A percentile compares a stretch with the other conserved stretches of the same genome.
Conservation (phyloP, 352 stramenopile species). For the Elongisporangium prolatum region DNA sequence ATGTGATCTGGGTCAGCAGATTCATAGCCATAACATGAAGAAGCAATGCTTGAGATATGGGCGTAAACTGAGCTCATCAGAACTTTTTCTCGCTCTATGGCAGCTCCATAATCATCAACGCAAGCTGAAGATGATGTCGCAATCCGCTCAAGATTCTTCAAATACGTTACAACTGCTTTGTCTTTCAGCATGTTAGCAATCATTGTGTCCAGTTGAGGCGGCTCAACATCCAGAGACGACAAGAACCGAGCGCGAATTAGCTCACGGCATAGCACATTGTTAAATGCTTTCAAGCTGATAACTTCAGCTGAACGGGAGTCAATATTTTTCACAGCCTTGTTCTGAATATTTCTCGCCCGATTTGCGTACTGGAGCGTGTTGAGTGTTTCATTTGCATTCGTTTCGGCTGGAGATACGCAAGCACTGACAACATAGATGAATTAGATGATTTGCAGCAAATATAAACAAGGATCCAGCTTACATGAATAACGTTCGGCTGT, state of each 20-base stretch:
- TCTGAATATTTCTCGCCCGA: constrained; percentile 85
- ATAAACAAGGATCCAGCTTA: constrained; percentile 19
- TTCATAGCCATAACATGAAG: neutral
- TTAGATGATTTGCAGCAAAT: neutral
- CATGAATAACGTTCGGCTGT: constrained; percentile 87
- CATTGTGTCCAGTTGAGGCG: constrained; percentile 18
- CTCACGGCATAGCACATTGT: constrained; percentile 60
- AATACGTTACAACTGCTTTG: constrained; percentile 39
- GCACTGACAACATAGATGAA: constrained; percentile 33
- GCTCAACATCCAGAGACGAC: constrained; percentile 13
- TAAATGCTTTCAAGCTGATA: constrained; percentile 59
- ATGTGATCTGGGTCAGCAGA: neutral
- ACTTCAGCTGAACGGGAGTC: constrained; percentile 76
- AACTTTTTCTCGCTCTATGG: neutral
- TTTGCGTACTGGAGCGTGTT: constrained; percentile 88
- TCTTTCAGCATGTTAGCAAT: constrained; percentile 41
- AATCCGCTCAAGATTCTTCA: constrained; percentile 54
- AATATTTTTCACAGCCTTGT: constrained; percentile 88
- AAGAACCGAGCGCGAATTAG: constrained; percentile 56
- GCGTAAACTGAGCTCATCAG: neutral
- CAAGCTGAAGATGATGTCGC: constrained; percentile 15
- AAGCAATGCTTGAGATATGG: neutral
- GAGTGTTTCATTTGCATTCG: constrained; percentile 65
- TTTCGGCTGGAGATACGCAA: constrained; percentile 74
- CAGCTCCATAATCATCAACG: neutral